These are phyloP conservation scores for Diaporthe vexans DNA, from an alignment of 2,329 filamentous ascomycete species.

Conservation along the genomic window DNA sequence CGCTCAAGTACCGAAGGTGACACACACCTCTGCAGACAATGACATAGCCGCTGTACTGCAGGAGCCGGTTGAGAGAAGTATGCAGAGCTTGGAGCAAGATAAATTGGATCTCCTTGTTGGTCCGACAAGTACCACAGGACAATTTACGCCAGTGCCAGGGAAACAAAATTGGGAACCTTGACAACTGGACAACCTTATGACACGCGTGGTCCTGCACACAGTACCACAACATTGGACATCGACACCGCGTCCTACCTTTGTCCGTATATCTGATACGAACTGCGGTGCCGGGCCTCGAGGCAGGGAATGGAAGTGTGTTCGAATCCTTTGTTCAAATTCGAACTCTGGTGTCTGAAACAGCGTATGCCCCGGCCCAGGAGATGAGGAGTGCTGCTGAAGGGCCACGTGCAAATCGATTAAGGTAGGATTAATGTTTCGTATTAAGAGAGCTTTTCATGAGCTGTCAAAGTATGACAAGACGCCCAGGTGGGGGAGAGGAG, in stretches of 20 bases:
- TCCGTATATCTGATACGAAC: conserved; percentile 32
- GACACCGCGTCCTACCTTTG: conserved; percentile 27
- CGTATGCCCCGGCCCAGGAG: neutral
- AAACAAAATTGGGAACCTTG: neutral
- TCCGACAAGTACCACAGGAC: conserved; percentile 38
- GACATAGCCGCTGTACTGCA: neutral
- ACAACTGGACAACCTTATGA: conserved; percentile 4
- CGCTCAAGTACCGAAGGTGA: conserved; percentile 34
- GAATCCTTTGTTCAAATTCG: neutral
- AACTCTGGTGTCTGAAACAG: neutral
- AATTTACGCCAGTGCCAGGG: conserved; percentile 23
- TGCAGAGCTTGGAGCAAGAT: conserved; percentile 28
- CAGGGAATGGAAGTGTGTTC: neutral
- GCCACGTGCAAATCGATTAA: too few relatives aligned
- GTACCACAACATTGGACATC: conserved; percentile 35
- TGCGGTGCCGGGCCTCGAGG: neutral
- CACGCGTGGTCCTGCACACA: conserved; percentile 4
- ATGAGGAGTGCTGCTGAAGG: neutral
- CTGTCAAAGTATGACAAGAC: neutral
- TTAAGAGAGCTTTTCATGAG: neutral
- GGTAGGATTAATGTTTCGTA: neutral
- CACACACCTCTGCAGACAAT: conserved; percentile 4
- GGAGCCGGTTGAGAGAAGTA: neutral
- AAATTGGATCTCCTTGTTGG: neutral
- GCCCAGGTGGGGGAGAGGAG: neutral